phyloP scores from a whole-genome alignment of 257 asterid species.

The Nicotiana noctiflora region DNA sequence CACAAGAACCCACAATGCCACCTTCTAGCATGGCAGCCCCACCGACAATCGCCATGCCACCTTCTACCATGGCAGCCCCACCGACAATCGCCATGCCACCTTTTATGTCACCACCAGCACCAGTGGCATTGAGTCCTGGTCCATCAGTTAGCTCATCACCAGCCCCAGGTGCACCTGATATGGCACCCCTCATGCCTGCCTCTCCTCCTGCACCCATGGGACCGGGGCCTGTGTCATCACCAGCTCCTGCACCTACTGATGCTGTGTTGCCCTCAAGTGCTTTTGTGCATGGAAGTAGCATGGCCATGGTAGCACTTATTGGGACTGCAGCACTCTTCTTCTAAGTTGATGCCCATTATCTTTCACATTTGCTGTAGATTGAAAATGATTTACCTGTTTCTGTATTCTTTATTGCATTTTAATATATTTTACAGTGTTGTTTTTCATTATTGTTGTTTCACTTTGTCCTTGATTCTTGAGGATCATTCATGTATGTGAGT shows the following conservation, averaged over 20 bases:
- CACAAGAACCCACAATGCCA: conserved; percentile 31
- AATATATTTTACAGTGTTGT: neutral
- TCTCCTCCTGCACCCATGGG: conserved; percentile 31
- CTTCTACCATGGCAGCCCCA: too few species aligned
- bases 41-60: conserved; percentile 3
- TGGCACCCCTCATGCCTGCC: conserved; percentile 20
- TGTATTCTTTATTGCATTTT: conserved; percentile 17
- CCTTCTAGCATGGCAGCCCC: conserved; percentile 19
- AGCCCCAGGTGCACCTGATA: conserved; percentile 16
- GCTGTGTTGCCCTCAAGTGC: conserved; percentile 18
- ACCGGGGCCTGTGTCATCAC: neutral
- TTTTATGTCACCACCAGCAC: conserved; percentile 8
- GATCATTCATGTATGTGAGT: conserved; percentile 5
- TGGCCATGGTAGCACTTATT: conserved; percentile 36
- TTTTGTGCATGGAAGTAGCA: conserved; percentile 30
- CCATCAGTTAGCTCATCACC: conserved; percentile 20
- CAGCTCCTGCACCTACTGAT: neutral
- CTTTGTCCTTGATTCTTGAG: conserved; percentile 10
- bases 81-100: conserved; percentile 17
- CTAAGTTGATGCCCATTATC: conserved; percentile 12
- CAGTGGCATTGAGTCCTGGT: conserved; percentile 16
- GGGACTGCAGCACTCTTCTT: conserved; percentile 46
- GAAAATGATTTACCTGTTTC: conserved; percentile 6
- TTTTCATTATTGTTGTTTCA: neutral
- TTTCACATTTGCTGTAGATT: conserved; percentile 15